phyloP scores from a whole-genome alignment of 2,329 filamentous ascomycete species.

The Trichoderma citrinoviride region DNA sequence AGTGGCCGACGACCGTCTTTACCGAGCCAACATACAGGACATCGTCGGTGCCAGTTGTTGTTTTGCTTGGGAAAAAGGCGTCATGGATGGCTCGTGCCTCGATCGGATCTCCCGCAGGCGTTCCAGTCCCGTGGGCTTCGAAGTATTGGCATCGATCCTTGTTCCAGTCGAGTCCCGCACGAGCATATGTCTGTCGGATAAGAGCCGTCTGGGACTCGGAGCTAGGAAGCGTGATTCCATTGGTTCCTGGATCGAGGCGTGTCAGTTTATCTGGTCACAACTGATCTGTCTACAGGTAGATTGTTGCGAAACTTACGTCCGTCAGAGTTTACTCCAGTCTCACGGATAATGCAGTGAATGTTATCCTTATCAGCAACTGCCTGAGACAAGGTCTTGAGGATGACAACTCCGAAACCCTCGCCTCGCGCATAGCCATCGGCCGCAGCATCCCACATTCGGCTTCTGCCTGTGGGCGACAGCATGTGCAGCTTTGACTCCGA shows the following conservation, averaged over 20 bases:
- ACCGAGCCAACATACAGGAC: conserved; percentile 14
- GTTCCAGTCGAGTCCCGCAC: conserved; percentile 37
- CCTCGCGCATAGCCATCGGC: conserved; percentile 54
- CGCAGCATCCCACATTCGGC: conserved; percentile 41
- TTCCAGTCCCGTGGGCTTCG: conserved; percentile 45
- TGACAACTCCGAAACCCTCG: conserved; percentile 47
- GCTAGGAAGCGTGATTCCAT: conserved; percentile 32
- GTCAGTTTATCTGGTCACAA: not conserved
- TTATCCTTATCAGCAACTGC: conserved; percentile 39
- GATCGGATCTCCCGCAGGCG: conserved; percentile 44
- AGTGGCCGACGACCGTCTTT: conserved; percentile 17
- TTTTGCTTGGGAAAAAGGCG: conserved; percentile 32
- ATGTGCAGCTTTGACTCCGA: conserved; percentile 31
- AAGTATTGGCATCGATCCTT: conserved; percentile 41
- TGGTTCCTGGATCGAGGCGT: not conserved
- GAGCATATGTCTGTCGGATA: conserved; percentile 39
- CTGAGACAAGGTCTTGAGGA: conserved; percentile 46
- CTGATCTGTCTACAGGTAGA: not conserved
- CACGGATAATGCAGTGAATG: conserved; percentile 30
- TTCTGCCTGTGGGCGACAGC: conserved; percentile 38
- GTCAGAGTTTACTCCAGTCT: conserved; percentile 28
- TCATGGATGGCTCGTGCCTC: not conserved
- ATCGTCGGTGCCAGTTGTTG: not conserved
- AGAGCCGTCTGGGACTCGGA: conserved; percentile 40
- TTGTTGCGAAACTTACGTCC: conserved; percentile 11